Conservation (phyloP, 169 alveolate species). For the Cryptosporidium sp. region DNA sequence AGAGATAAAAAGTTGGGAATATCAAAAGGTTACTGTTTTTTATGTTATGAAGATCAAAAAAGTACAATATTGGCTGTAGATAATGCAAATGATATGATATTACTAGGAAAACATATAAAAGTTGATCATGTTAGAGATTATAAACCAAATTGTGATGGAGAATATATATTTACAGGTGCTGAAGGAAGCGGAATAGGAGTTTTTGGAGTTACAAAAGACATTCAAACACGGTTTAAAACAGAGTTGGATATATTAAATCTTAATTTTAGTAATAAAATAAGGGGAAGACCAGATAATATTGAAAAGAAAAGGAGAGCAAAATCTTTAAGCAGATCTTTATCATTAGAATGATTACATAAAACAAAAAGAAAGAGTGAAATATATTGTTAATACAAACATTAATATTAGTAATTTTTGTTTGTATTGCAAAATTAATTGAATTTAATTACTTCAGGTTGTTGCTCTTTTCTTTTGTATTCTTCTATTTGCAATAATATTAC, state of each 20-base stretch:
- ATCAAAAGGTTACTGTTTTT: conserved; percentile 95
- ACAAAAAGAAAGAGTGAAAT: no score
- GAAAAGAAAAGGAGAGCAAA: background rate
- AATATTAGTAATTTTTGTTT: no score
- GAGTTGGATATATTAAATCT: conserved; percentile 26
- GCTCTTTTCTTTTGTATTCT: background rate
- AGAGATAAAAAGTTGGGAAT: conserved; percentile 95
- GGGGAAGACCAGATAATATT: background rate
- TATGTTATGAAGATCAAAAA: conserved; percentile 97
- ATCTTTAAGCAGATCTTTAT: conserved; percentile 52
- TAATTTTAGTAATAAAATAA: background rate
- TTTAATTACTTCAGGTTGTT: background rate
- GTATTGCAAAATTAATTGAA: background rate
- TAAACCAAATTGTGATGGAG: conserved; percentile 77
- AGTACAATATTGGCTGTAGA: conserved; percentile 99
- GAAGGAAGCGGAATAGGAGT: conserved; percentile 70
- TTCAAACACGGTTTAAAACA: conserved; percentile 1
- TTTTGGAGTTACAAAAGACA: conserved; percentile 61
- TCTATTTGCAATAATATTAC: background rate
- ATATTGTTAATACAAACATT: no score
- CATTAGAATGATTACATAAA: background rate
- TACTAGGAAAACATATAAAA: conserved; percentile 89
- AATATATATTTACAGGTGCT: conserved; percentile 24
- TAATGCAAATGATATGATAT: conserved; percentile 94
- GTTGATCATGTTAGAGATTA: conserved; percentile 97